Conservation (phyloP, 768 basidiomycete genomes). For the Leccinum obscurum region DNA sequence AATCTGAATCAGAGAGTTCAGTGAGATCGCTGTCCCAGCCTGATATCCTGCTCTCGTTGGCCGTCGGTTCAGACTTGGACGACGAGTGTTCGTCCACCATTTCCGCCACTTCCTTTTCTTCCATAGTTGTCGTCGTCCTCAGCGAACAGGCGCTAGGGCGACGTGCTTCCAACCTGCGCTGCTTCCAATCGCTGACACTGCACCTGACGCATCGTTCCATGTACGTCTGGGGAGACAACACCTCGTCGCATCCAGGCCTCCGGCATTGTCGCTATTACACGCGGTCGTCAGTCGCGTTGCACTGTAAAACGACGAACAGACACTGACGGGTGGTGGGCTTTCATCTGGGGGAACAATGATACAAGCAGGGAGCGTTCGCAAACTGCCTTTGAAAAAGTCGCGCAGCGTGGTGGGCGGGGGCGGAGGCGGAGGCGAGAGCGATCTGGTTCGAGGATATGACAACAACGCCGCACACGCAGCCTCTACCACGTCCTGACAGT, state of each 20-base stretch:
- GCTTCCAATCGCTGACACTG: conserved; percentile 21
- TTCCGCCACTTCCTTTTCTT: not conserved
- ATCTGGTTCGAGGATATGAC: not conserved
- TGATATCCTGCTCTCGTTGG: not conserved
- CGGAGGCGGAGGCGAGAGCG: not conserved
- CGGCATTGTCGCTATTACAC: conserved; percentile 18
- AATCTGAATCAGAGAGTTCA: conserved; percentile 18
- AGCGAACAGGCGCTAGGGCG: not conserved
- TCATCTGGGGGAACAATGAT: not conserved
- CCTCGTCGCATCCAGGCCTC: conserved; percentile 15
- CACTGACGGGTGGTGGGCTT: not conserved
- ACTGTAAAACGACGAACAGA: not conserved
- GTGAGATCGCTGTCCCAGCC: conserved; percentile 31
- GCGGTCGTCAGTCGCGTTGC: not conserved
- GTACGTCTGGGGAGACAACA: conserved; percentile 2
- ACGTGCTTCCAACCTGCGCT: not conserved
- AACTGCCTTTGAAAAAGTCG: not conserved
- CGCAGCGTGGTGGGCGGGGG: not conserved
- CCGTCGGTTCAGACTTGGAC: not conserved
- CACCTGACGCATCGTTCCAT: conserved; percentile 24
- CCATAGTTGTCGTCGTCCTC: not conserved
- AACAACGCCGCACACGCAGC: not conserved
- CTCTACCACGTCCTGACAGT: conserved; percentile 12
- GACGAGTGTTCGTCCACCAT: not conserved
- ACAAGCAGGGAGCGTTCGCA: conserved; percentile 7